A percentile compares a stretch with the other conserved stretches of the same genome.
These are phyloP conservation scores for Lasiosphaeria ovina DNA, from an alignment of 495 filamentous ascomycete genomes.

Conservation along the genomic window DNA sequence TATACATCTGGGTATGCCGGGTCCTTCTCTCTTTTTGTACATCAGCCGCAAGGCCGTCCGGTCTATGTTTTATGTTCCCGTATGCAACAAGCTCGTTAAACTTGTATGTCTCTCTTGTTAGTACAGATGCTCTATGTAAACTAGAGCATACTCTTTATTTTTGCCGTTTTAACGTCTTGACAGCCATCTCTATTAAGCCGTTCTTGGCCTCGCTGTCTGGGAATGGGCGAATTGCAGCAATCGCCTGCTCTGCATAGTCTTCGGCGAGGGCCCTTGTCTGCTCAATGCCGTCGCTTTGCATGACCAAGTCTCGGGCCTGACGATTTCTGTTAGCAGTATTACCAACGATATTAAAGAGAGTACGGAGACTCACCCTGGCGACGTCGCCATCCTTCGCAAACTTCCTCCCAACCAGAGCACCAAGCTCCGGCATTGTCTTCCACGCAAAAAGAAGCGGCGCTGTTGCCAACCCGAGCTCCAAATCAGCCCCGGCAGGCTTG, in stretches of 20 bases:
- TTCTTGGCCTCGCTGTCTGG: conserved; percentile 90
- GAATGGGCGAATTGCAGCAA: conserved; percentile 74
- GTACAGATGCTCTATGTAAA: conserved; percentile 6
- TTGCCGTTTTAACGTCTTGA: conserved; percentile 83
- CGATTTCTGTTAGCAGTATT: conserved; percentile 15
- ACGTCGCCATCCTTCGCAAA: conserved; percentile 84
- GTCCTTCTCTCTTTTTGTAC: conserved; percentile 9
- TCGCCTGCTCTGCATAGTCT: conserved; percentile 86
- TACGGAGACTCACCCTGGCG: conserved; percentile 57
- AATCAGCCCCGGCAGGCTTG: conserved; percentile 90
- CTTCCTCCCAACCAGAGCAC: conserved; percentile 85
- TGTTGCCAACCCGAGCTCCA: conserved; percentile 93
- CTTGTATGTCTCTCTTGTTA: conserved; percentile 5
- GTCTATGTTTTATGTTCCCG: conserved; percentile 13
- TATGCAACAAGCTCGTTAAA: conserved; percentile 1
- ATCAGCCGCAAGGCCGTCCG: conserved; percentile 11
- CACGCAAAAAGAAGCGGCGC: conserved; percentile 94
- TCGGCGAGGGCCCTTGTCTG: conserved; percentile 86
- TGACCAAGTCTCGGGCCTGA: conserved; percentile 82
- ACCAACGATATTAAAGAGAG: neutral
- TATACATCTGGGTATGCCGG: neutral
- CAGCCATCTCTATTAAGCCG: conserved; percentile 87
- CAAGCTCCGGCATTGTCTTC: conserved; percentile 83
- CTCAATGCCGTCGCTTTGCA: conserved; percentile 79
- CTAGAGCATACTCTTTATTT: conserved; percentile 54